These are phyloP conservation scores for Nicotiana knightiana DNA, from an alignment of 257 asterid species.

Conservation along the genomic window DNA sequence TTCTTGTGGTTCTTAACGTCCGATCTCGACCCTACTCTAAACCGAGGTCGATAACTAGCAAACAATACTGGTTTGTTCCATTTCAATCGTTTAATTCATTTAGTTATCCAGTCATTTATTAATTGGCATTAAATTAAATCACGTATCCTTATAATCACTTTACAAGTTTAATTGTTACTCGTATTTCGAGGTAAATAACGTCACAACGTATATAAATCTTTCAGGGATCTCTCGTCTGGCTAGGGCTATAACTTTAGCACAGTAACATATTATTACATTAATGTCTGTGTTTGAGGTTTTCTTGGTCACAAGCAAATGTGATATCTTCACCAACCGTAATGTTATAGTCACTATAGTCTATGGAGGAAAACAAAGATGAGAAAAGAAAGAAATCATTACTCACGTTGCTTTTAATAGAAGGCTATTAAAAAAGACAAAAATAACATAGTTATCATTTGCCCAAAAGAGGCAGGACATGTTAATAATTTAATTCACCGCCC, in stretches of 20 bases:
- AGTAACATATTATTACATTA: neutral
- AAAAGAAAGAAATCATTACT: neutral
- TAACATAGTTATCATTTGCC: neutral
- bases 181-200: too few relatives aligned
- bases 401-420: neutral
- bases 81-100: too few relatives aligned
- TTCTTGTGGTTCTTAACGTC: too few relatives aligned
- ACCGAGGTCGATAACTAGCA: too few relatives aligned
- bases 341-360: neutral
- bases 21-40: too few relatives aligned
- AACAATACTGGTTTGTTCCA: too few relatives aligned
- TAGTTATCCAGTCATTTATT: too few relatives aligned
- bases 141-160: too few relatives aligned
- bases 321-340: neutral
- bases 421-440: neutral
- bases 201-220: neutral
- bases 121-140: too few relatives aligned
- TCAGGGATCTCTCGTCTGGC: neutral
- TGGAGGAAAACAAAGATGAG: neutral
- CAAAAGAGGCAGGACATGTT: neutral
- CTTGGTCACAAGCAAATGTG: neutral
- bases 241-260: neutral
- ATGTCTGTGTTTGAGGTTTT: neutral
- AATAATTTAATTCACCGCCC: neutral
- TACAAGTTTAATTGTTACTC: too few relatives aligned